Evolutionary conservation across 1,284 basidiomycete species (phyloP).

Genomic region (Xerocomus nothofagi): DNA sequence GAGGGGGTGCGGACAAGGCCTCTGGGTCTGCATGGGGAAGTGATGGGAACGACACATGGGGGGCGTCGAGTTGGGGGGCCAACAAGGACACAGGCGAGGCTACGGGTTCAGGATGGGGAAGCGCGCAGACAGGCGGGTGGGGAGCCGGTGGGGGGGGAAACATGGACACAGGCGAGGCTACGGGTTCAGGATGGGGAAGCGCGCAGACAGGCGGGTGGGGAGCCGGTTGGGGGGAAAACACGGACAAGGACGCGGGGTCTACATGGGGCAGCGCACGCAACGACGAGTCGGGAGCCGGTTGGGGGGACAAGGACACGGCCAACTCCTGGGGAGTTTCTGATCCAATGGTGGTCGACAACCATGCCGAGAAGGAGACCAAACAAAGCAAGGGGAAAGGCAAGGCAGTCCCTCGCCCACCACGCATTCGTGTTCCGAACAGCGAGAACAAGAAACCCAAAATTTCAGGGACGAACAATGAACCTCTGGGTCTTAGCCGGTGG

Average conservation of each 20-base stretch:
- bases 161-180: constrained; percentile 1
- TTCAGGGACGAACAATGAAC: constrained; percentile 28
- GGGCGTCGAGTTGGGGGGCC: background rate
- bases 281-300: constrained; percentile 7
- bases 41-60: background rate
- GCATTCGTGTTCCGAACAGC: constrained; percentile 29
- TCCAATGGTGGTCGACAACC: constrained; percentile 11
- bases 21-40: constrained; percentile 12
- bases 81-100: constrained; percentile 1
- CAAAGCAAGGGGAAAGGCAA: constrained; percentile 18
- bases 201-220: background rate
- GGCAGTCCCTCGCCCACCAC: constrained; percentile 23
- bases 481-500: constrained; percentile 22
- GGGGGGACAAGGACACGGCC: constrained; percentile 4
- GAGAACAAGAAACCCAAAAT: constrained; percentile 19
- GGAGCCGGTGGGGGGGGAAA: background rate
- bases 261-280: constrained; percentile 4
- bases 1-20: background rate
- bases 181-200: constrained; percentile 4
- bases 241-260: background rate
- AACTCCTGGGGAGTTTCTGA: constrained; percentile 3
- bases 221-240: constrained; percentile 1
- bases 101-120: constrained; percentile 2
- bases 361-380: constrained; percentile 1
- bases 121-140: background rate